Evolutionary conservation across 2,329 filamentous ascomycete species (phyloP).

Genomic region (Ophiostoma himal-ulmi): DNA sequence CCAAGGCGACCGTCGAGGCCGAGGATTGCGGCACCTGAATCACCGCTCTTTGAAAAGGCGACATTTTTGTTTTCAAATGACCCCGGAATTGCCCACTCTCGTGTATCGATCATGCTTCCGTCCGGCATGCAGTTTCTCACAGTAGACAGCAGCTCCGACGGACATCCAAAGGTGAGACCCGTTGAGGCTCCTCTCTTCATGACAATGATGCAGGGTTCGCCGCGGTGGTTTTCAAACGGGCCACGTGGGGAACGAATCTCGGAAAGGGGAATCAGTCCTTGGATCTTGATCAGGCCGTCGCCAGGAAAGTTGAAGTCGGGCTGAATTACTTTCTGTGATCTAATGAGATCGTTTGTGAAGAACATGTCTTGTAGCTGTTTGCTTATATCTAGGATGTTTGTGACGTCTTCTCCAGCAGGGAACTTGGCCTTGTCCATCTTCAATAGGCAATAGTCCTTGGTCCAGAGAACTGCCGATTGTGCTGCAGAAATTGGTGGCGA

Average conservation of each 20-base stretch:
- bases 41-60: neutral
- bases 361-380: too few relatives aligned
- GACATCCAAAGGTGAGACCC: neutral
- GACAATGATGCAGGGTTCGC: neutral
- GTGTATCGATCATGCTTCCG: neutral
- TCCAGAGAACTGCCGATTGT: neutral
- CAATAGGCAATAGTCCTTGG: neutral
- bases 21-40: neutral
- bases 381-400: neutral
- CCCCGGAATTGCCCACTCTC: neutral
- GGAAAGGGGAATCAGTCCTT: neutral
- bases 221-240: neutral
- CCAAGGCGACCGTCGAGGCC: neutral
- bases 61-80: neutral
- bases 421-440: neutral
- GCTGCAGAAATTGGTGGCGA: neutral
- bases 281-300: neutral
- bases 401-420: neutral
- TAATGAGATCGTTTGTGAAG: neutral
- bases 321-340: neutral
- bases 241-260: neutral
- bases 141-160: neutral
- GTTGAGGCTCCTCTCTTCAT: neutral
- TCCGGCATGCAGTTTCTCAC: neutral
- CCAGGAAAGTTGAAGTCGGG: neutral